Conservation (phyloP, 2,329 filamentous ascomycete species). For the Fusarium incarnatum region DNA sequence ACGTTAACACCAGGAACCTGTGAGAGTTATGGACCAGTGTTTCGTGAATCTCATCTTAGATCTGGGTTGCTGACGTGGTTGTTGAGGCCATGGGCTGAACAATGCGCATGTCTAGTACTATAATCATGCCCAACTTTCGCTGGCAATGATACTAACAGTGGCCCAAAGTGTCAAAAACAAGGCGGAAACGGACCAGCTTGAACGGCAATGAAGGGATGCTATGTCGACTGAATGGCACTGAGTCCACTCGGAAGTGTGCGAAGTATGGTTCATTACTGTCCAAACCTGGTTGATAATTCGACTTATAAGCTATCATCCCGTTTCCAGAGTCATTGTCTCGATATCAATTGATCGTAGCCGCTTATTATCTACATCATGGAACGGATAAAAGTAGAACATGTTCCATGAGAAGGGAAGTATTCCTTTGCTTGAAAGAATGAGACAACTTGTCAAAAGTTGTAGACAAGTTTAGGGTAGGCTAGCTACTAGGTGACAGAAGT, state of each 20-base stretch:
- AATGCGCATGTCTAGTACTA: neutral
- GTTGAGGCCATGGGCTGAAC: neutral
- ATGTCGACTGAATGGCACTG: neutral
- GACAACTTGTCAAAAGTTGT: neutral
- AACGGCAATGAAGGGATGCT: neutral
- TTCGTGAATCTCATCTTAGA: neutral
- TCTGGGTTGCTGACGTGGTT: neutral
- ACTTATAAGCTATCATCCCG: neutral
- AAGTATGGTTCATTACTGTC: rapidly evolving
- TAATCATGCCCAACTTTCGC: neutral
- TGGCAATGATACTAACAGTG: neutral
- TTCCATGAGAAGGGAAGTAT: neutral
- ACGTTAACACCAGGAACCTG: neutral
- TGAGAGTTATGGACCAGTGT: neutral
- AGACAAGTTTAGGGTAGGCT: conserved; percentile 3
- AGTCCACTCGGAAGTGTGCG: neutral
- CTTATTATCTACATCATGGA: neutral
- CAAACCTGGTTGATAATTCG: neutral
- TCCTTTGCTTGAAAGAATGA: neutral
- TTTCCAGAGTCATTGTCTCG: neutral
- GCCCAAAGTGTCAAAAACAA: neutral
- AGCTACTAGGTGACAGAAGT: rapidly evolving
- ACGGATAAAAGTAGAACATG: neutral
- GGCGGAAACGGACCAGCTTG: neutral
- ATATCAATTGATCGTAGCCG: neutral